Evolutionary conservation across 2,329 filamentous ascomycete genomes (phyloP), one percentile per base, ranked within the genome.

Genomic region (Torrubiella hemipterigena): DNA sequence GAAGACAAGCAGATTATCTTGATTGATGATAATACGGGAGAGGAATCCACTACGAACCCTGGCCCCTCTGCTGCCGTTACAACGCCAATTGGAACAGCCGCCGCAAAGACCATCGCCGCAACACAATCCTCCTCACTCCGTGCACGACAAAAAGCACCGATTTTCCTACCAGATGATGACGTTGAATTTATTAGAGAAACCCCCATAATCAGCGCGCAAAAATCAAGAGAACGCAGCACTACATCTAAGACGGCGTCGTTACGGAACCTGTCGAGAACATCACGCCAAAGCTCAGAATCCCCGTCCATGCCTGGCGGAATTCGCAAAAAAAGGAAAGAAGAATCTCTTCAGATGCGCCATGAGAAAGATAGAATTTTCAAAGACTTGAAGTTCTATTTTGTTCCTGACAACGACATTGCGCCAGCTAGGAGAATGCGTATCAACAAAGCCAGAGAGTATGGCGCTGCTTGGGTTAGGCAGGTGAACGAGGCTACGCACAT

Each of bases 391-490:
- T 79, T 85, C 40, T 82, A 74, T 55, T 94, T 91, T 50, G 73
- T 93, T 6, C 89, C 86, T 0, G 81, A 91, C 41, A 73, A 85
- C 40, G 79, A 89, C 39, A 67, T 81, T 28, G 72, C 77, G 19
- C 68, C 70, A 9, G 63, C 70, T 7, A 71, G 87, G 23, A 72
- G 71, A 33, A 54, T 77, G 35, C 76, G 82, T 4, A 93, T 95
- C 31, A 68, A 68, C 18, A 86, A 79, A 50, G 77, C 81, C 0
- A 67, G 73, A 31, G 76, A 85, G 44, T 77, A 77, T 49, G 89
- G 89, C 26, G 89, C 80, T 2, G 58, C 51, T 1, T 91, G 86
- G 77, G 69, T 73, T 17, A 67, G 65, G 30, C 55, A 63, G 1
- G 71, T 77, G 47, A 52, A 42, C 1, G 54, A 55, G 15, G 70